A percentile compares a stretch with the other conserved stretches of the same genome.
These are phyloP conservation scores for Aspergillus oerlinghausenensis DNA, from an alignment of 2,329 filamentous ascomycete species.

Conservation along the genomic window DNA sequence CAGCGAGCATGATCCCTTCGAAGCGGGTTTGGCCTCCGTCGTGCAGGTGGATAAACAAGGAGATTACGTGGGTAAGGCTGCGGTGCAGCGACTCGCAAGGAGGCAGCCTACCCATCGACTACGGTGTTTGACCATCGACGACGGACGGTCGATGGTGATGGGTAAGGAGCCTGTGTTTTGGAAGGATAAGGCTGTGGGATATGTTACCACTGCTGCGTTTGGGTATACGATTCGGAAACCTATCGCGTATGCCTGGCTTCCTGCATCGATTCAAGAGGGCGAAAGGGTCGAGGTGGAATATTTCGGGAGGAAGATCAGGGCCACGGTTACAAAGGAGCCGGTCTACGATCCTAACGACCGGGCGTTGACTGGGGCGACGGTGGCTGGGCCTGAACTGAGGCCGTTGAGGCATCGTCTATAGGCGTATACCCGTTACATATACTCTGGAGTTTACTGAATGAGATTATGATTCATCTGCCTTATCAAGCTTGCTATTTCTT, in stretches of 20 bases:
- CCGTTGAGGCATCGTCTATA: not conserved
- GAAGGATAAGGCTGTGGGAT: slow-evolving; percentile 47
- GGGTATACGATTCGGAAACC: slow-evolving; percentile 57
- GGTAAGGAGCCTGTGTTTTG: slow-evolving; percentile 60
- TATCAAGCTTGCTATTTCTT: not conserved
- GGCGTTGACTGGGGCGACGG: not conserved
- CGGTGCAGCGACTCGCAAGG: slow-evolving; percentile 42
- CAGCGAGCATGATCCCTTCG: slow-evolving; percentile 57
- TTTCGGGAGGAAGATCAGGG: slow-evolving; percentile 52
- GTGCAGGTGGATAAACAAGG: slow-evolving; percentile 37
- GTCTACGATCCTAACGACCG: slow-evolving; percentile 38
- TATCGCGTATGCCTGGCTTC: slow-evolving; percentile 57
- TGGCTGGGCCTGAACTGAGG: not conserved
- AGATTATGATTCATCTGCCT: not conserved
- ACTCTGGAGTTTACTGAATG: not conserved
- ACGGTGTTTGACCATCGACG: slow-evolving; percentile 52
- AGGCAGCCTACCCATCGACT: slow-evolving; percentile 33
- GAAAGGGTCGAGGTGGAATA: slow-evolving; percentile 57
- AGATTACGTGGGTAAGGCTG: slow-evolving; percentile 49
- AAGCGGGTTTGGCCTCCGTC: slow-evolving; percentile 53
- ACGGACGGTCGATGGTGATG: slow-evolving; percentile 53
- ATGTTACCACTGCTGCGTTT: slow-evolving; percentile 59
- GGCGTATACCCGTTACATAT: not conserved
- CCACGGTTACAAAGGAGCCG: slow-evolving; percentile 51
- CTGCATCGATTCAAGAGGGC: slow-evolving; percentile 44